Percentiles rank a stretch among this genome's conserved stretches.
Conservation (phyloP, 306 rosid genomes). For the Inga oerstediana region DNA sequence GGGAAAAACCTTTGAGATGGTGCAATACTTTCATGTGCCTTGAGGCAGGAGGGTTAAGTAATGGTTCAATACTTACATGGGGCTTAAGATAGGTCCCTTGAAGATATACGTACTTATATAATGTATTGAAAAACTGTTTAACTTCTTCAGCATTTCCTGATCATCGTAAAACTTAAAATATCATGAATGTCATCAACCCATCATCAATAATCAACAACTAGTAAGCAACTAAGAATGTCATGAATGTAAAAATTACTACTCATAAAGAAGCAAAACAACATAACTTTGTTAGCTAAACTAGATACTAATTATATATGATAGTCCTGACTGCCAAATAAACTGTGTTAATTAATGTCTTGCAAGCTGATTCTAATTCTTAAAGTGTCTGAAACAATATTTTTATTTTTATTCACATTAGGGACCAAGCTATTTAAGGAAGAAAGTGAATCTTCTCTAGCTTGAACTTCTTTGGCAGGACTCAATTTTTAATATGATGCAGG, state of each 20-base stretch:
- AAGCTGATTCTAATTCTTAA: slow-evolving; percentile 8
- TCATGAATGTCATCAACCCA: not conserved
- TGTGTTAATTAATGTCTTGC: not conserved
- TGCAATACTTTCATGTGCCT: slow-evolving; percentile 77
- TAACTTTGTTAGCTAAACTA: slow-evolving; percentile 14
- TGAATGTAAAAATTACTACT: not conserved
- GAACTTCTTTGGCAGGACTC: not conserved
- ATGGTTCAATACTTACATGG: slow-evolving; percentile 64
- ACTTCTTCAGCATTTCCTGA: slow-evolving; percentile 82
- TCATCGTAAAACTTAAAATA: slow-evolving; percentile 22
- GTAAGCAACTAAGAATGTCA: not conserved
- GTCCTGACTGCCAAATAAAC: not conserved
- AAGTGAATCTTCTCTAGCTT: not conserved
- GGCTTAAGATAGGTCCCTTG: slow-evolving; percentile 96
- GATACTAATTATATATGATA: not conserved
- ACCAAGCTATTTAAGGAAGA: not conserved
- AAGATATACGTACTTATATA: slow-evolving; percentile 81
- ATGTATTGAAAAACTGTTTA: slow-evolving; percentile 65
- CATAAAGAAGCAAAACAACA: slow-evolving; percentile 11
- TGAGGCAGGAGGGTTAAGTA: slow-evolving; percentile 46
- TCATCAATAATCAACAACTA: not conserved
- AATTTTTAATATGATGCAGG: slow-evolving; percentile 6
- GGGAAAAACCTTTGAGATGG: slow-evolving; percentile 7
- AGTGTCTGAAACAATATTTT: not conserved
- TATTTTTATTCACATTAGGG: slow-evolving; percentile 10